phyloP scores from a whole-genome alignment of 306 rosid genomes.

The Benincasa hispida region DNA sequence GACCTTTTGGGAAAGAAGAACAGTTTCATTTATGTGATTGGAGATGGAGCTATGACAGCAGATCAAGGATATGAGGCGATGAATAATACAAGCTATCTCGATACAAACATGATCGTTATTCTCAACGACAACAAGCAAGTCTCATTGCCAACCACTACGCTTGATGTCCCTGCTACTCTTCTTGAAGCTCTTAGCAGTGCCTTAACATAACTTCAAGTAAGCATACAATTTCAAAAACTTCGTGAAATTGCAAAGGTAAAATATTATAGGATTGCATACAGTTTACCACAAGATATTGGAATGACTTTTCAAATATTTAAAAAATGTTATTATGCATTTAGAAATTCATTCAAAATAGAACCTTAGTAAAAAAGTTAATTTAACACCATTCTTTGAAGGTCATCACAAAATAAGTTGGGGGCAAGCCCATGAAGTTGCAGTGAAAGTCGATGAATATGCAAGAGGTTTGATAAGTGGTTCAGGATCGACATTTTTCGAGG shows the following conservation, averaged over 20 bases:
- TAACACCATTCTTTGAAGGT: conserved; percentile 14
- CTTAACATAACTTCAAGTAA: conserved; percentile 73
- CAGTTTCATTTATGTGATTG: conserved; percentile 70
- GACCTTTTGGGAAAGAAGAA: conserved; percentile 72
- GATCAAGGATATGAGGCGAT: conserved; percentile 98
- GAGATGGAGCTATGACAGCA: conserved; percentile 96
- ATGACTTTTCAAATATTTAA: too few relatives aligned
- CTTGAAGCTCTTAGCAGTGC: conserved; percentile 80
- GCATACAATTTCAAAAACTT: conserved; percentile 56
- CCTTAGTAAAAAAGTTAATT: neutral
- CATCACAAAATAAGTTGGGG: conserved; percentile 60
- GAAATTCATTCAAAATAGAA: too few relatives aligned
- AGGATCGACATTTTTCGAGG: conserved; percentile 59
- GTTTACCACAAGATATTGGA: neutral
- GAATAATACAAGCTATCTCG: conserved; percentile 87
- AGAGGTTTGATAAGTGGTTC: conserved; percentile 55
- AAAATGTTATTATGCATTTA: too few relatives aligned
- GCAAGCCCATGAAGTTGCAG: conserved; percentile 54
- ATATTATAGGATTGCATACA: neutral
- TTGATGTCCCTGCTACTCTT: conserved; percentile 86
- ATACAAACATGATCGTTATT: conserved; percentile 60
- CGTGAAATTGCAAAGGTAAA: conserved; percentile 74
- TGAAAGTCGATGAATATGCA: conserved; percentile 65
- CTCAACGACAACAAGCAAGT: conserved; percentile 91
- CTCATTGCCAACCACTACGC: conserved; percentile 89